Evolutionary conservation across 805 yeast species (phyloP).

Genomic region (Candida stauntonica): DNA sequence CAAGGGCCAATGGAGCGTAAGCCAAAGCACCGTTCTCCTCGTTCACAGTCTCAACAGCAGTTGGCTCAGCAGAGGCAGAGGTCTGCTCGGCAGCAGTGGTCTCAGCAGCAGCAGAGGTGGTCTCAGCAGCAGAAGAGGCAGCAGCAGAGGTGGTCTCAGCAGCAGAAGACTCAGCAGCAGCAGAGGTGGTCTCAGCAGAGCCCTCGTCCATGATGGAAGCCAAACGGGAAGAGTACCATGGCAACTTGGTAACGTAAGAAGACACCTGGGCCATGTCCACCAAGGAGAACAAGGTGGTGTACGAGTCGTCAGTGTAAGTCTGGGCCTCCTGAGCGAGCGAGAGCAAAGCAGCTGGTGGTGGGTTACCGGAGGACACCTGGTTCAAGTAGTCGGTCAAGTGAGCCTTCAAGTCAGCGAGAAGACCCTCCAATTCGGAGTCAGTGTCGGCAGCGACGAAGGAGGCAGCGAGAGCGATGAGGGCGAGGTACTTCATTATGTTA

Average conservation of each 20-base stretch:
- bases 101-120: slow-evolving; percentile 11
- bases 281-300: slow-evolving; percentile 28
- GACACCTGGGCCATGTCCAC: slow-evolving; percentile 27
- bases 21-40: slow-evolving; percentile 13
- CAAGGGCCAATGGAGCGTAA: slow-evolving; percentile 18
- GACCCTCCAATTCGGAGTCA: slow-evolving; percentile 8
- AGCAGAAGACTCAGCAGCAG: slow-evolving; percentile 7
- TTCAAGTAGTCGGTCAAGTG: slow-evolving; percentile 21
- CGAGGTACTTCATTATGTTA: slow-evolving; percentile 6
- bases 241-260: slow-evolving; percentile 28
- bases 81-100: slow-evolving; percentile 8
- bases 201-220: slow-evolving; percentile 10
- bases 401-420: slow-evolving; percentile 18
- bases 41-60: slow-evolving; percentile 7
- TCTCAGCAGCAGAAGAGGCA: slow-evolving; percentile 7
- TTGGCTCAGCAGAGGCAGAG: slow-evolving; percentile 11
- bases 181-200: slow-evolving; percentile 7
- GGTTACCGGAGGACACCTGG: slow-evolving; percentile 19
- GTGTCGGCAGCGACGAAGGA: slow-evolving; percentile 10
- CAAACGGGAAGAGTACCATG: slow-evolving; percentile 30
- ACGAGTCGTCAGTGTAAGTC: slow-evolving; percentile 33
- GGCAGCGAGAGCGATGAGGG: slow-evolving; percentile 11
- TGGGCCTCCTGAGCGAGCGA: slow-evolving; percentile 25
- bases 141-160: slow-evolving; percentile 9
- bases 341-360: slow-evolving; percentile 29